Evolutionary conservation across 2,329 filamentous ascomycete genomes (phyloP).

Genomic region (Aspergillus sergii): DNA sequence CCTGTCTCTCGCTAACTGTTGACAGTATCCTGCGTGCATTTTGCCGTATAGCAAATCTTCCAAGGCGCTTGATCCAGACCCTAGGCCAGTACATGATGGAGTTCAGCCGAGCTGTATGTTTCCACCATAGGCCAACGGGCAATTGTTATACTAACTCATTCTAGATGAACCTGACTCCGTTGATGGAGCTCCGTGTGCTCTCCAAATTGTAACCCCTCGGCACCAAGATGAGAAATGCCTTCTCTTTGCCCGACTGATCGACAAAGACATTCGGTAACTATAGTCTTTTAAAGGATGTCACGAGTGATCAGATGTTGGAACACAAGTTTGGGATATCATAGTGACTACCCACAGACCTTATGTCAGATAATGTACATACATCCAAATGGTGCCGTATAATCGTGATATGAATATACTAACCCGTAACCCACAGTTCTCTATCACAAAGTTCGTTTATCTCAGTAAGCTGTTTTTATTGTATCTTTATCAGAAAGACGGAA

Average conservation of each 20-base stretch:
- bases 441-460: not conserved
- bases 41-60: constrained; percentile 50
- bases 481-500: not conserved
- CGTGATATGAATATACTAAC: not conserved
- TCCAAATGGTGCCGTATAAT: not conserved
- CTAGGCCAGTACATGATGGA: constrained; percentile 32
- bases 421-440: not conserved
- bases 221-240: constrained; percentile 54
- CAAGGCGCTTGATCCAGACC: constrained; percentile 42
- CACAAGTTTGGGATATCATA: not conserved
- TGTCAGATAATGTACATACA: not conserved
- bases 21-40: constrained; percentile 54
- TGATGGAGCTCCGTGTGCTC: constrained; percentile 49
- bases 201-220: constrained; percentile 51
- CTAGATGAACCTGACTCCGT: constrained; percentile 45
- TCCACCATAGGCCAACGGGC: not conserved
- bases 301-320: not conserved
- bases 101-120: constrained; percentile 31
- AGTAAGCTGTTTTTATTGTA: not conserved
- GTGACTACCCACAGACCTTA: not conserved
- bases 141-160: constrained; percentile 9
- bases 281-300: not conserved
- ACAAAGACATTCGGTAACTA: constrained; percentile 22
- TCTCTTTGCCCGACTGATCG: constrained; percentile 33
- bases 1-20: not conserved